Conservation (phyloP, 306 rosid species). For the Oemleria cerasiformis region DNA sequence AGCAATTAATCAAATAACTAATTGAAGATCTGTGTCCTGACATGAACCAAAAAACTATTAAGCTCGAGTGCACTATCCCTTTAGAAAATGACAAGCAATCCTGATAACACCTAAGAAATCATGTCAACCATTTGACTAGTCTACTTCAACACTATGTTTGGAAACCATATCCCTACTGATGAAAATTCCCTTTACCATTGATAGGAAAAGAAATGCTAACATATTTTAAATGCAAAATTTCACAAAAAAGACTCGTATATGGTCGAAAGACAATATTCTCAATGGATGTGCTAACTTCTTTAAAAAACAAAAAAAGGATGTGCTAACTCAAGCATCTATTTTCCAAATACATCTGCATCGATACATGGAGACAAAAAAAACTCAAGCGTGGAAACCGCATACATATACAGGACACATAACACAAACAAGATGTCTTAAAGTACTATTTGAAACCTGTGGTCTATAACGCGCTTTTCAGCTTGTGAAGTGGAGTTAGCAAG, state of each 20-base stretch:
- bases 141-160: background rate
- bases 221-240: too few species aligned
- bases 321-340: background rate
- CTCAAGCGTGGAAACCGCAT: background rate
- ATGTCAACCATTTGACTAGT: background rate
- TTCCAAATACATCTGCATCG: background rate
- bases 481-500: slow-evolving; percentile 74
- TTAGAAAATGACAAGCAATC: background rate
- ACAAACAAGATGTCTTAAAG: slow-evolving; percentile 12
- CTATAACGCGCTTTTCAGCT: slow-evolving; percentile 76
- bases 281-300: background rate
- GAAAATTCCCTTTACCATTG: background rate
- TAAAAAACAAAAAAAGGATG: background rate
- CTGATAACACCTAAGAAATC: background rate
- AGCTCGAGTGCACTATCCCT: background rate
- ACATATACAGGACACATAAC: background rate
- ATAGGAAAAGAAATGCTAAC: too few species aligned
- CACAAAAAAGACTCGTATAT: background rate
- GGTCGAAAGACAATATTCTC: background rate
- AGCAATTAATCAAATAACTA: background rate
- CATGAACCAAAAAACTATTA: background rate
- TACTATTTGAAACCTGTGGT: slow-evolving; percentile 61
- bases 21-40: background rate
- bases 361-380: background rate
- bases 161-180: background rate